A percentile compares a stretch with the other conserved stretches of the same genome.
Evolutionary conservation across 2,329 filamentous ascomycete species (phyloP).

Genomic region (Monosporascus ibericus): DNA sequence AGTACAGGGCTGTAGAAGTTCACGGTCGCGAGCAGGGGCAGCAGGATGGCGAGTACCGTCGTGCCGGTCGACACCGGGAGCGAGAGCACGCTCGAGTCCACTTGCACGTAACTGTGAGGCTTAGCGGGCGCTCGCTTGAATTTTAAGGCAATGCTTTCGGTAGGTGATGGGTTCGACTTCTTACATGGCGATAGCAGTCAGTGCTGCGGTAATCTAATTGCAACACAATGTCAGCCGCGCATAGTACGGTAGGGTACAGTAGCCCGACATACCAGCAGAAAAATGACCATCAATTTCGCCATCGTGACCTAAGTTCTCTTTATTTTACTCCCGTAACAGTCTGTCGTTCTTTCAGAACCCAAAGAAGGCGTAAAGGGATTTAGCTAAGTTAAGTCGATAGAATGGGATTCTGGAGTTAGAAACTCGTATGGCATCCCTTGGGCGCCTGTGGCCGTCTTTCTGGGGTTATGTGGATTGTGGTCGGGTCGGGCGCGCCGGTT

Average conservation of each 20-base stretch:
- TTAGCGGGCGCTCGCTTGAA: neutral
- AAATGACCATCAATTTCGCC: neutral
- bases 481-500: neutral
- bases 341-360: neutral
- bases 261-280: neutral
- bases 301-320: neutral
- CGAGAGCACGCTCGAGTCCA: conserved; percentile 20
- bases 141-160: neutral
- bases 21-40: conserved; percentile 21
- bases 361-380: neutral
- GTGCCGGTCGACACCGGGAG: conserved; percentile 24
- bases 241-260: neutral
- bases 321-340: neutral
- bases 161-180: neutral
- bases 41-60: conserved; percentile 21
- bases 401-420: neutral
- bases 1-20: conserved; percentile 18
- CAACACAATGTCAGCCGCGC: neutral
- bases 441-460: too few species aligned
- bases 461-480: neutral
- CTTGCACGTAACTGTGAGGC: conserved; percentile 21
- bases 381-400: neutral
- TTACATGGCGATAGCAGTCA: conserved; percentile 13
- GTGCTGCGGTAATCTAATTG: conserved; percentile 8
- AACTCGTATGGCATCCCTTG: too few species aligned